phyloP scores from a whole-genome alignment of 2,329 filamentous ascomycete species.

The Nemania serpens region DNA sequence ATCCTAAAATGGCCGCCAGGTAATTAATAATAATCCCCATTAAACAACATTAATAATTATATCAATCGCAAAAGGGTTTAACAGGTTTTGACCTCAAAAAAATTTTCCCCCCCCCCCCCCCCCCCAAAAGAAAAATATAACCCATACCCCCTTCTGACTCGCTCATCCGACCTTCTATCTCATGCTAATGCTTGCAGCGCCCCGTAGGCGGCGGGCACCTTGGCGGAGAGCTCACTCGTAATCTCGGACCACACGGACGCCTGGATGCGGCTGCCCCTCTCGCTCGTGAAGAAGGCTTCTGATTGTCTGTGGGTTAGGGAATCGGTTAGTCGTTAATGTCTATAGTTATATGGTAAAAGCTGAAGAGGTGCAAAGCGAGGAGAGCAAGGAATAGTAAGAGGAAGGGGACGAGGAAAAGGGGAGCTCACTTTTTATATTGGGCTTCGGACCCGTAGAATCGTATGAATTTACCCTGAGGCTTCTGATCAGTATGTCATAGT shows the following conservation, averaged over 20 bases:
- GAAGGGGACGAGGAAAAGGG: not conserved
- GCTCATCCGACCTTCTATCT: not conserved
- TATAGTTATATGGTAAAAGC: no score
- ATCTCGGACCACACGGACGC: constrained; percentile 35
- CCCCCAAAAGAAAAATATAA: not conserved
- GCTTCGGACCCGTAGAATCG: constrained; percentile 34
- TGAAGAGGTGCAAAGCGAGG: not conserved
- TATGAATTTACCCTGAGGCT: constrained; percentile 33
- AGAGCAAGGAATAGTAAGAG: not conserved
- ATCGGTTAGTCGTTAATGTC: not conserved
- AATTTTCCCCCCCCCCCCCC: not conserved
- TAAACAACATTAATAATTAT: no score
- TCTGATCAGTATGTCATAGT: not conserved
- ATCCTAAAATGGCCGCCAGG: no score
- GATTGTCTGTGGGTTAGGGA: constrained; percentile 18
- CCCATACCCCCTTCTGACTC: no score
- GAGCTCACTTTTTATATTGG: constrained; percentile 30
- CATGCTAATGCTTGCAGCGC: not conserved
- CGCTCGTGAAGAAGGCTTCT: constrained; percentile 22
- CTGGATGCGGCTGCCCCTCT: constrained; percentile 30
- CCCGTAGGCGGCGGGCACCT: constrained; percentile 29
- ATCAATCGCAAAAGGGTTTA: no score
- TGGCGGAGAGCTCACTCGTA: constrained; percentile 29
- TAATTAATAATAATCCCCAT: no score
- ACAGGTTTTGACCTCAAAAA: no score